Conservation (phyloP, 345 rosid species). For the Camelina neglecta region DNA sequence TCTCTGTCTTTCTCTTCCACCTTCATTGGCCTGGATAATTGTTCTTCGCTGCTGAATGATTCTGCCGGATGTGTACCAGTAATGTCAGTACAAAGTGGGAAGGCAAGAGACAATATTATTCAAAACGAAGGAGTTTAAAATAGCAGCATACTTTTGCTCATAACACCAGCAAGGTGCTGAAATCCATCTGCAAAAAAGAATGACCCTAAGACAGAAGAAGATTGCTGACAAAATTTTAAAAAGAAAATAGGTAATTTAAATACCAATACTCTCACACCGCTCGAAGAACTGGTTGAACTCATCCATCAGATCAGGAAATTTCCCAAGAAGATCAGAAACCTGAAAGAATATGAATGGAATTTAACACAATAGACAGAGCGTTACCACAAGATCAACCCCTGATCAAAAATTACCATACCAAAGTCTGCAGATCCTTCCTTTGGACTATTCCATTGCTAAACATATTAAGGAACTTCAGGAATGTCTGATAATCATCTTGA, state of each 20-base stretch:
- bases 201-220: constrained; percentile 37
- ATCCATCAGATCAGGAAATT: constrained; percentile 85
- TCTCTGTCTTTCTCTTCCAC: constrained; percentile 77
- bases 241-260: constrained; percentile 29
- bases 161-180: constrained; percentile 74
- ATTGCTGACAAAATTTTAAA: constrained; percentile 22
- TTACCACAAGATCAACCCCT: constrained; percentile 34
- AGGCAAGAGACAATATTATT: constrained; percentile 14
- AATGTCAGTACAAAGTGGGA: constrained; percentile 36
- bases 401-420: constrained; percentile 52
- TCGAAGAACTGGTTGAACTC: constrained; percentile 87
- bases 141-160: constrained; percentile 82
- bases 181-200: constrained; percentile 74
- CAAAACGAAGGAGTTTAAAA: constrained; percentile 11
- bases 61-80: constrained; percentile 51
- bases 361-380: constrained; percentile 8
- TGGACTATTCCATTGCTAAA: constrained; percentile 83
- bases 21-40: constrained; percentile 58
- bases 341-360: constrained; percentile 35
- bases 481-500: constrained; percentile 90
- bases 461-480: constrained; percentile 87
- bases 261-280: constrained; percentile 91
- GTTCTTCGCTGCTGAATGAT: constrained; percentile 64
- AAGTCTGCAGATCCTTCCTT: constrained; percentile 70
- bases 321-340: constrained; percentile 89